phyloP scores from a whole-genome alignment of 345 rosid species.

The Boechera stricta region DNA sequence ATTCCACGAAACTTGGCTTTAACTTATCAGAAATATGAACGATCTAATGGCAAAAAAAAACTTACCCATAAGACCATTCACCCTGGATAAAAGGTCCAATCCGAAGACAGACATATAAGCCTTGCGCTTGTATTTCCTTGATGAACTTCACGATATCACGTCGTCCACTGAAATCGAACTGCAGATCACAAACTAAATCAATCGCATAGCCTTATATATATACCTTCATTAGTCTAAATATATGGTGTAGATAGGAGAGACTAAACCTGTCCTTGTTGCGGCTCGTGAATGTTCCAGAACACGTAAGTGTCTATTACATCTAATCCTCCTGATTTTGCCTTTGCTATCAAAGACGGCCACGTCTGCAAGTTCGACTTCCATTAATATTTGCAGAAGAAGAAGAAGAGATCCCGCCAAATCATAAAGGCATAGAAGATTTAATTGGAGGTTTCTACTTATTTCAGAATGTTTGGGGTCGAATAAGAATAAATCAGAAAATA shows the following conservation, averaged over 20 bases:
- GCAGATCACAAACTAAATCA: constrained; percentile 25
- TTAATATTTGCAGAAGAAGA: constrained; percentile 25
- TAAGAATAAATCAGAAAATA: neutral
- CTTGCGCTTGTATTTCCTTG: constrained; percentile 65
- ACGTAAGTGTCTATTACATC: constrained; percentile 90
- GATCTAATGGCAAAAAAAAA: neutral
- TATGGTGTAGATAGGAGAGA: neutral
- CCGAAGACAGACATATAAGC: constrained; percentile 72
- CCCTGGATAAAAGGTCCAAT: constrained; percentile 83
- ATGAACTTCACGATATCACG: constrained; percentile 68
- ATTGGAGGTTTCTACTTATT: neutral
- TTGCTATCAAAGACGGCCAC: constrained; percentile 84
- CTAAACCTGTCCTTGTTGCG: constrained; percentile 71
- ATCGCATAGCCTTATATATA: neutral
- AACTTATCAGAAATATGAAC: neutral
- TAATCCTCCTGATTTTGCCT: constrained; percentile 84
- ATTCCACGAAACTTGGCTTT: neutral
- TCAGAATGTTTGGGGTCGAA: constrained; percentile 1
- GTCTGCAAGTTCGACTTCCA: constrained; percentile 56
- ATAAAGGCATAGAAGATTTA: neutral
- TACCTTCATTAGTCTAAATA: neutral
- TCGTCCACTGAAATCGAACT: constrained; percentile 85
- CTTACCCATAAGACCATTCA: constrained; percentile 89
- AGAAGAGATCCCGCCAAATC: constrained; percentile 33
- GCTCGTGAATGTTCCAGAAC: constrained; percentile 91